Evolutionary conservation across 2,329 filamentous ascomycete genomes (phyloP).

Genomic region (Fusarium poae): DNA sequence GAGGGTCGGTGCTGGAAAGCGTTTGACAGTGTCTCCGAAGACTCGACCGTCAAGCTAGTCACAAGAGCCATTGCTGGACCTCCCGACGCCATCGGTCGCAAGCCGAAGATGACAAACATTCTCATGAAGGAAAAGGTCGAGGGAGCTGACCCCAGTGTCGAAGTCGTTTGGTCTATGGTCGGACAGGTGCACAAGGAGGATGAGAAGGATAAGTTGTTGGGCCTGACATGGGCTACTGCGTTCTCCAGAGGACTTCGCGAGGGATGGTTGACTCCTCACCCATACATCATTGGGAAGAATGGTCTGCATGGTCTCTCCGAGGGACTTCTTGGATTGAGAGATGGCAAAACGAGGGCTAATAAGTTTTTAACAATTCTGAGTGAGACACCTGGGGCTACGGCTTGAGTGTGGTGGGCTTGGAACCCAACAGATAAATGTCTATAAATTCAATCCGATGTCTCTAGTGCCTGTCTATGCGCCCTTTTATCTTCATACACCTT

Average conservation of each 20-base stretch:
- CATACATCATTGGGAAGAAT: constrained; percentile 15
- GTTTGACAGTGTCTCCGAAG: constrained; percentile 12
- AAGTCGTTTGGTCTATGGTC: not conserved
- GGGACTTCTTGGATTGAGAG: not conserved
- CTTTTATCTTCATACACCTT: constrained; percentile 32
- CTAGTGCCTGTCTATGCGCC: not conserved
- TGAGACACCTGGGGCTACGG: constrained; percentile 4
- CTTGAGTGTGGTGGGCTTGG: not conserved
- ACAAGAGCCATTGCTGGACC: constrained; percentile 7
- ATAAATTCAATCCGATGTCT: not conserved
- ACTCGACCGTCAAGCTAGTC: not conserved
- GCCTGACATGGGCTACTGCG: not conserved
- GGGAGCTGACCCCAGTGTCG: constrained; percentile 6
- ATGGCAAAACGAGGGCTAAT: not conserved
- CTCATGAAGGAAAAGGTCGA: not conserved
- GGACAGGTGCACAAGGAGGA: not conserved
- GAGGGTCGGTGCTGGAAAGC: constrained; percentile 19
- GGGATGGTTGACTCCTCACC: constrained; percentile 36
- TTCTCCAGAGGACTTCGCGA: constrained; percentile 25
- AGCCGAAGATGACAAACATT: constrained; percentile 15
- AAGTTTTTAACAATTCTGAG: constrained; percentile 17
- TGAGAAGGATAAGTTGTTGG: constrained; percentile 14
- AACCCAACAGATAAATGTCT: not conserved
- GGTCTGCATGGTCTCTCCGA: not conserved
- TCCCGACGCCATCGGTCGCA: not conserved